A percentile compares a stretch with the other conserved stretches of the same genome.
These are phyloP conservation scores for Polyporus tsugae DNA, from an alignment of 1,284 basidiomycete genomes.

Conservation along the genomic window DNA sequence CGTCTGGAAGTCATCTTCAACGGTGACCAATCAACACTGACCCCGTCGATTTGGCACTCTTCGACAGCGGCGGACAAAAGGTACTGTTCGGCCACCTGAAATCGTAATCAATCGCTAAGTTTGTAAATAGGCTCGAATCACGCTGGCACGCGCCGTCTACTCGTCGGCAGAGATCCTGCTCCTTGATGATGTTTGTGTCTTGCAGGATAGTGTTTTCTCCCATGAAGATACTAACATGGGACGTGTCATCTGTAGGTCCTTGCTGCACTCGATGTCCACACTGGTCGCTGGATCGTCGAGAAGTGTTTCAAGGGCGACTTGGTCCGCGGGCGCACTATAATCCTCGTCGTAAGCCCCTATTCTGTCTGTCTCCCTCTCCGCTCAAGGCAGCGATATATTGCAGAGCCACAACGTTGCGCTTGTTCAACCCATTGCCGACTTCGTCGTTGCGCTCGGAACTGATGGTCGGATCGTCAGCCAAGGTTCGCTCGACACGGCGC, in stretches of 20 bases:
- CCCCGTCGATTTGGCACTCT: background rate
- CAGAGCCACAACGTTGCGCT: constrained; percentile 57
- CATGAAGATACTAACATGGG: background rate
- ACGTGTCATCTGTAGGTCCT: constrained; percentile 43
- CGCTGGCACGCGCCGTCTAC: constrained; percentile 77
- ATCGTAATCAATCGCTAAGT: background rate
- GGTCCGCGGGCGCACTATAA: constrained; percentile 71
- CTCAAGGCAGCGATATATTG: too few relatives aligned
- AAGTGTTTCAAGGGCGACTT: constrained; percentile 77
- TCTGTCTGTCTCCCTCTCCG: background rate
- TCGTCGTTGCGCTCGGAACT: constrained; percentile 63
- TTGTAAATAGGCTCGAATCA: constrained; percentile 67
- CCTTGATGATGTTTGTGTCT: constrained; percentile 63
- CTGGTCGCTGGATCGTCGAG: constrained; percentile 78
- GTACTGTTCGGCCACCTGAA: background rate
- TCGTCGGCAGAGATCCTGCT: constrained; percentile 71
- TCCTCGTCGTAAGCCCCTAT: constrained; percentile 69
- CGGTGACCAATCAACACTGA: background rate
- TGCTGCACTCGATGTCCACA: constrained; percentile 68
- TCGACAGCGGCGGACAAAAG: constrained; percentile 69
- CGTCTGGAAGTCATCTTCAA: constrained; percentile 48
- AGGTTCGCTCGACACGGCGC: constrained; percentile 54
- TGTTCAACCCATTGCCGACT: constrained; percentile 67
- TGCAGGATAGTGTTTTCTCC: constrained; percentile 12
- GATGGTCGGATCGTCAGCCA: constrained; percentile 60